phyloP scores from a whole-genome alignment of 2,329 filamentous ascomycete species.

The Epichloe elymi region DNA sequence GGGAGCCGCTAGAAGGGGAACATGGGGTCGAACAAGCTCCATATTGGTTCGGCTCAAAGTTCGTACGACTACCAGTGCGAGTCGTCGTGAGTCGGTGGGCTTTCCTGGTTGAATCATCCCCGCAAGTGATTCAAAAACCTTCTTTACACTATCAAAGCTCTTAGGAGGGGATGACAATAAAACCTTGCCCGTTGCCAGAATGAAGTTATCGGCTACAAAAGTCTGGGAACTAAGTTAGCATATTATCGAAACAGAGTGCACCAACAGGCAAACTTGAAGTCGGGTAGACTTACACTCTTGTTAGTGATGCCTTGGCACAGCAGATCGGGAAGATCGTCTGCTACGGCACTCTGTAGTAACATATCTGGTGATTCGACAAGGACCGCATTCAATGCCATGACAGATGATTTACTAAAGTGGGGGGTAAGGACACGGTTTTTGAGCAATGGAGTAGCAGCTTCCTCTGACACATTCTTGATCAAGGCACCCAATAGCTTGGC shows the following conservation, averaged over 20 bases:
- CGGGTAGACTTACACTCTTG: constrained; percentile 48
- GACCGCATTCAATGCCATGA: constrained; percentile 79
- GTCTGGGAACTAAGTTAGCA: constrained; percentile 31
- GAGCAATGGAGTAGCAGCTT: constrained; percentile 45
- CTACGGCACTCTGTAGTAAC: constrained; percentile 51
- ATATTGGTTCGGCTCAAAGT: constrained; percentile 70
- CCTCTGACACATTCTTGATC: constrained; percentile 69
- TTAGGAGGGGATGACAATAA: constrained; percentile 57
- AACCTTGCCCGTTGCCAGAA: constrained; percentile 84
- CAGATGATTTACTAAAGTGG: constrained; percentile 63
- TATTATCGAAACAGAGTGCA: not conserved
- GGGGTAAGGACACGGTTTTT: constrained; percentile 68
- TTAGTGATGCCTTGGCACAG: constrained; percentile 69
- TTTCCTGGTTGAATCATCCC: constrained; percentile 63
- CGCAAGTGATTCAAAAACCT: constrained; percentile 63
- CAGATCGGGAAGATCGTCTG: constrained; percentile 61
- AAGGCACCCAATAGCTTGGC: constrained; percentile 81
- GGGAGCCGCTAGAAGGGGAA: constrained; percentile 65
- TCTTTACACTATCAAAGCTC: constrained; percentile 63
- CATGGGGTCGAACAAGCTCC: constrained; percentile 69
- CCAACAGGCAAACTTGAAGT: constrained; percentile 8
- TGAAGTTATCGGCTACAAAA: constrained; percentile 78
- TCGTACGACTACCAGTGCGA: constrained; percentile 76
- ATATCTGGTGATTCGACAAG: constrained; percentile 65
- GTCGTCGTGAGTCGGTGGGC: constrained; percentile 68